These are phyloP conservation scores for Alternaria arborescens DNA, from an alignment of 2,329 filamentous ascomycete genomes.

Conservation along the genomic window DNA sequence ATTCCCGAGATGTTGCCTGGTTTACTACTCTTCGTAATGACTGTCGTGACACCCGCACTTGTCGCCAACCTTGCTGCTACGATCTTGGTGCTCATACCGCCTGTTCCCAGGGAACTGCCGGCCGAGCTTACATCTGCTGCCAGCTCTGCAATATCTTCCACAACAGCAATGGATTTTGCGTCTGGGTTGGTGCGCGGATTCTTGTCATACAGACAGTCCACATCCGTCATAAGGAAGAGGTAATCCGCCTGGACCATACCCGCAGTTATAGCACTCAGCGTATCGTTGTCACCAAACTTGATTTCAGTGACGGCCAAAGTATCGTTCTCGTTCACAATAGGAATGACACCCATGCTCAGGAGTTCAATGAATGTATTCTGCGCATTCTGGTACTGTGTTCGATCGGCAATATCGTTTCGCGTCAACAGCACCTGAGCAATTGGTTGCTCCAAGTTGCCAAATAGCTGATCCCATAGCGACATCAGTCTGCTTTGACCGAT, in stretches of 20 bases:
- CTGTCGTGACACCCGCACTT: conserved; percentile 91
- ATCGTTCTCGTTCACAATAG: conserved; percentile 99
- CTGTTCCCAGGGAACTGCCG: conserved; percentile 88
- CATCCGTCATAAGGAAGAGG: conserved; percentile 98
- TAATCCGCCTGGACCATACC: conserved; percentile 98
- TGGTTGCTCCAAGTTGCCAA: conserved; percentile 85
- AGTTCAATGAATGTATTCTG: conserved; percentile 94
- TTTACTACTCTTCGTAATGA: conserved; percentile 93
- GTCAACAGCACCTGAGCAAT: conserved; percentile 95
- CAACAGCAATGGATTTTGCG: conserved; percentile 88
- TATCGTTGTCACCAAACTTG: conserved; percentile 99
- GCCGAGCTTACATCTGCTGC: conserved; percentile 90
- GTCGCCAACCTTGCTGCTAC: conserved; percentile 90
- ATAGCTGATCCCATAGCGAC: conserved; percentile 93
- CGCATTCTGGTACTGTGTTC: conserved; percentile 93
- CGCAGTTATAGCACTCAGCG: conserved; percentile 92
- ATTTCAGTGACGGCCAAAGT: conserved; percentile 97
- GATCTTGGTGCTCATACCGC: conserved; percentile 98
- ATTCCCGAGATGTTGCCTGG: conserved; percentile 92
- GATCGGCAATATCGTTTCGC: conserved; percentile 94
- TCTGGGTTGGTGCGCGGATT: conserved; percentile 88
- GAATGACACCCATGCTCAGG: conserved; percentile 93
- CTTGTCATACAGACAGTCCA: conserved; percentile 96
- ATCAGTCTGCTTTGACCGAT: conserved; percentile 96
- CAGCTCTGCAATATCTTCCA: conserved; percentile 84